These are phyloP conservation scores for Hypoxylon cercidicola DNA, from an alignment of 495 filamentous ascomycete genomes.

Conservation along the genomic window DNA sequence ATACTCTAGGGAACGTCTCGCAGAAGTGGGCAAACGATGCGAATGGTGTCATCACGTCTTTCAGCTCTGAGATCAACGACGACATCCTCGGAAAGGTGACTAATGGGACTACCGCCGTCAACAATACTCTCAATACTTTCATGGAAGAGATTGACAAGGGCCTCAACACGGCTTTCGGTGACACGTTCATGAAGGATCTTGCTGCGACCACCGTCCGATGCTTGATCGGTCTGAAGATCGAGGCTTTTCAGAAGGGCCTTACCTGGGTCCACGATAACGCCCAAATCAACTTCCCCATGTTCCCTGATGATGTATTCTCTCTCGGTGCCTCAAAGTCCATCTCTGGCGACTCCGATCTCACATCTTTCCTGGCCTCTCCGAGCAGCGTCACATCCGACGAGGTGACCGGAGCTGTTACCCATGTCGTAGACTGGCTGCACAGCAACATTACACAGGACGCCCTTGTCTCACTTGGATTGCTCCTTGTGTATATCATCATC, in stretches of 20 bases:
- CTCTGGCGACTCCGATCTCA: slow-evolving; percentile 63
- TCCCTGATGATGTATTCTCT: slow-evolving; percentile 85
- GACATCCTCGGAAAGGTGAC: slow-evolving; percentile 91
- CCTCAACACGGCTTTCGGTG: slow-evolving; percentile 80
- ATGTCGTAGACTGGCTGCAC: slow-evolving; percentile 71
- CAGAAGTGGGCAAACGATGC: slow-evolving; percentile 78
- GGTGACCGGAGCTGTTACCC: slow-evolving; percentile 77
- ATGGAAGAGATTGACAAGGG: slow-evolving; percentile 75
- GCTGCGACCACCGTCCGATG: slow-evolving; percentile 79
- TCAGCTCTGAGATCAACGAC: slow-evolving; percentile 79
- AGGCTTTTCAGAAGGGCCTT: slow-evolving; percentile 80
- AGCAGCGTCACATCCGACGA: slow-evolving; percentile 76
- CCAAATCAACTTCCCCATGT: slow-evolving; percentile 79
- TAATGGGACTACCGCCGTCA: slow-evolving; percentile 80
- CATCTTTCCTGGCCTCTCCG: slow-evolving; percentile 80
- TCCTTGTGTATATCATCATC: slow-evolving; percentile 80
- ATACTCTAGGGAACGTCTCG: slow-evolving; percentile 75
- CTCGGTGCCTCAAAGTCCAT: slow-evolving; percentile 76
- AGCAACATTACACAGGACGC: slow-evolving; percentile 76
- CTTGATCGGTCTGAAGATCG: slow-evolving; percentile 78
- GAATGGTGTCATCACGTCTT: slow-evolving; percentile 74
- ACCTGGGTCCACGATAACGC: slow-evolving; percentile 91
- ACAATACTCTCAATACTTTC: slow-evolving; percentile 85
- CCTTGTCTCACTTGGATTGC: slow-evolving; percentile 75
- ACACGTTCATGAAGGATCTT: slow-evolving; percentile 77